phyloP scores from a whole-genome alignment of 2,329 filamentous ascomycete genomes.

The Fusarium chaquense region DNA sequence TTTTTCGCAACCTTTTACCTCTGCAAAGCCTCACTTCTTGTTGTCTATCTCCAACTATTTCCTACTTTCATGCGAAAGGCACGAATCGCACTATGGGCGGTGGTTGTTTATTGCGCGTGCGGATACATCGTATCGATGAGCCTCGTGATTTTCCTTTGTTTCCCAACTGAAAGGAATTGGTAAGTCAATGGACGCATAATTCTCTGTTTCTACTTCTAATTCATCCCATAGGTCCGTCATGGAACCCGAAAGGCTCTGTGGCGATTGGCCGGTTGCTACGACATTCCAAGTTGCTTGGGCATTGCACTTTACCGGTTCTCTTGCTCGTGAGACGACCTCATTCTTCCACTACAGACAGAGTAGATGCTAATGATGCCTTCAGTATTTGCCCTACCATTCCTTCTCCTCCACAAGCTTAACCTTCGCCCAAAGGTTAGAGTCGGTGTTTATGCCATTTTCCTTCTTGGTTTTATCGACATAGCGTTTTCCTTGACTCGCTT shows the following conservation, averaged over 20 bases:
- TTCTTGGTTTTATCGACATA: conserved; percentile 37
- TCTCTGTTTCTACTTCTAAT: background rate
- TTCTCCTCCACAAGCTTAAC: conserved; percentile 29
- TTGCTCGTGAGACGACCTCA: conserved; percentile 3
- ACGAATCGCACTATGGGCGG: conserved; percentile 9
- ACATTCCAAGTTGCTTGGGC: conserved; percentile 35
- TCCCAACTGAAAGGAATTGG: conserved; percentile 33
- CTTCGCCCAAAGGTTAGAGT: conserved; percentile 27
- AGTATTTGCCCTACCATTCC: conserved; percentile 31
- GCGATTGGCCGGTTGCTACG: background rate
- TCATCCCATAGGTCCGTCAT: background rate
- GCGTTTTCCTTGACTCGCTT: conserved; percentile 39
- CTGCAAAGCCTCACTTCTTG: conserved; percentile 38
- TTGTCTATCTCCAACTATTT: conserved; percentile 38
- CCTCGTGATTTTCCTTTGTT: conserved; percentile 33
- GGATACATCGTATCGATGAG: conserved; percentile 18
- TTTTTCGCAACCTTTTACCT: conserved; percentile 38
- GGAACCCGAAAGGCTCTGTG: conserved; percentile 9
- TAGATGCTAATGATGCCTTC: fast-evolving
- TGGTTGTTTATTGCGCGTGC: conserved; percentile 5
- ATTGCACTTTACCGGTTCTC: conserved; percentile 26
- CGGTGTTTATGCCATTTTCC: conserved; percentile 35
- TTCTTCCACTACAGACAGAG: fast-evolving
- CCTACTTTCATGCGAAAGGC: conserved; percentile 36
- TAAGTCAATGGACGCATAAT: background rate